These are phyloP conservation scores for Dunaliella primolecta DNA, from an alignment of 139 green algal genomes.

Conservation along the genomic window DNA sequence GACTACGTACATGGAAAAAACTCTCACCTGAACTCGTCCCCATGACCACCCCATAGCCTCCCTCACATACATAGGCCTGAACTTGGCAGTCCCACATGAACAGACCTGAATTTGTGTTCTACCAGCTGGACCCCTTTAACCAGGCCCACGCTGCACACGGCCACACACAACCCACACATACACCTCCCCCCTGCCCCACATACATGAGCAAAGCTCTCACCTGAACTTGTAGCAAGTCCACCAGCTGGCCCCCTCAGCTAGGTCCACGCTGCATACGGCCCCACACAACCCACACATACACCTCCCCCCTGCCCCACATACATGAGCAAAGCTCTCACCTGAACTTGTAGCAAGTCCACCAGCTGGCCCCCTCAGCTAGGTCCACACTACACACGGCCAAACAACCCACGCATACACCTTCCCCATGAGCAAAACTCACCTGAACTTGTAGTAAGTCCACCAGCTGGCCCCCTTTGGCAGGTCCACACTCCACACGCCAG, in stretches of 20 bases:
- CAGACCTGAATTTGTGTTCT: no score
- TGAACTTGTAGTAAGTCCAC: conserved; percentile 51
- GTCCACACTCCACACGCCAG: conserved; percentile 37
- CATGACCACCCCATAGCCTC: no score
- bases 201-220: neutral
- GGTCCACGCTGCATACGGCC: conserved; percentile 39
- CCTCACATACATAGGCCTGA: no score
- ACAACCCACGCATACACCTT: no score
- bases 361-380: conserved; percentile 25
- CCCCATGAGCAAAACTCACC: neutral
- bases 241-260: conserved; percentile 40
- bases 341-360: conserved; percentile 54
- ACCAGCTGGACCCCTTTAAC: conserved; percentile 41
- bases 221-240: conserved; percentile 45
- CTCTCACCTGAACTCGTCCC: conserved; percentile 35
- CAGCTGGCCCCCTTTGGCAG: conserved; percentile 35
- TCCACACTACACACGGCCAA: conserved; percentile 35
- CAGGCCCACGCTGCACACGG: conserved; percentile 37
- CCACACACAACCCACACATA: no score
- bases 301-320: no score
- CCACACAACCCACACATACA: no score
- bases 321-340: neutral
- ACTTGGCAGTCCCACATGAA: no score
- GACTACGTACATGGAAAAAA: neutral
- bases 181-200: no score